These are phyloP conservation scores for Pichia cephalocereana DNA, from an alignment of 805 yeast species.

Conservation along the genomic window DNA sequence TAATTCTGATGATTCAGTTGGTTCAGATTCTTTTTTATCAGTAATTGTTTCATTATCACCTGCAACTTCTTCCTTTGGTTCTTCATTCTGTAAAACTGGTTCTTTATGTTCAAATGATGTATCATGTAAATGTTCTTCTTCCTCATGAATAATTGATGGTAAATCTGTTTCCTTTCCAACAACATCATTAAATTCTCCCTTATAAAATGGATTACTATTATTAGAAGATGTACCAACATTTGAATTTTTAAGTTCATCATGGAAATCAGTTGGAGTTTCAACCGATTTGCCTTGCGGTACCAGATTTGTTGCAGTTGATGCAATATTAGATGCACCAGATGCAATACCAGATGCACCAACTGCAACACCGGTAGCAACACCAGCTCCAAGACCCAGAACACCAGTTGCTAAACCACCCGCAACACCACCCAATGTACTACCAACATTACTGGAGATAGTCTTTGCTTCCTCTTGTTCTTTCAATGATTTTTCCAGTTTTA, in stretches of 20 bases:
- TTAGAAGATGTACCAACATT: background rate
- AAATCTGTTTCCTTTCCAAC: constrained; percentile 1
- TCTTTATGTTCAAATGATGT: background rate
- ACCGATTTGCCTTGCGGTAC: constrained; percentile 2
- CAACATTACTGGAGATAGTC: constrained; percentile 25
- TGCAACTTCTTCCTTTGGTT: background rate
- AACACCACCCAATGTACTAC: background rate
- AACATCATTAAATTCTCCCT: constrained; percentile 6
- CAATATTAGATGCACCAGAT: constrained; percentile 22
- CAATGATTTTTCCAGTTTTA: constrained; percentile 23
- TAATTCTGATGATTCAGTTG: background rate
- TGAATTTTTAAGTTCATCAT: background rate
- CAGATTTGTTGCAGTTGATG: constrained; percentile 19
- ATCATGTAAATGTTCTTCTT: constrained; percentile 5
- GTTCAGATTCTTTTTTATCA: background rate
- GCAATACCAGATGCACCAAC: constrained; percentile 14
- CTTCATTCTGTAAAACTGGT: background rate
- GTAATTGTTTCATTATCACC: constrained; percentile 1
- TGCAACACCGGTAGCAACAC: constrained; percentile 13
- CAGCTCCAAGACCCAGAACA: constrained; percentile 20
- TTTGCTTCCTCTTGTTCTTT: constrained; percentile 30
- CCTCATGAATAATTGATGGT: constrained; percentile 15
- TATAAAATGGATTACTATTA: constrained; percentile 16
- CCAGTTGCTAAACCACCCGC: constrained; percentile 4
- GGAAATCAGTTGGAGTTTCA: constrained; percentile 8